These are phyloP conservation scores for Teratosphaeria epicoccoides DNA, from an alignment of 2,329 filamentous ascomycete species.

Conservation along the genomic window DNA sequence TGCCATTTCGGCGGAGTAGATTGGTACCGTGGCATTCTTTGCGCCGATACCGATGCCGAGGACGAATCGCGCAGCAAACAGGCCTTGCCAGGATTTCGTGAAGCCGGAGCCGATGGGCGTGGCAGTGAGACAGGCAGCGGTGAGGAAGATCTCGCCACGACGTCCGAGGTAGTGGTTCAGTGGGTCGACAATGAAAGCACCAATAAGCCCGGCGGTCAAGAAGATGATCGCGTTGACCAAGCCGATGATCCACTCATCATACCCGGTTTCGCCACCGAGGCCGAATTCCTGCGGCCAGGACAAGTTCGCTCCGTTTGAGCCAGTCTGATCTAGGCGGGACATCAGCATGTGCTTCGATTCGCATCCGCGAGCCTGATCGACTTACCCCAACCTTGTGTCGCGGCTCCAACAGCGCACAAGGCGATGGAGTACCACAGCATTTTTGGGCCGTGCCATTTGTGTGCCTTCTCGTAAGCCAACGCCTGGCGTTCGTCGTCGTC, in stretches of 20 bases:
- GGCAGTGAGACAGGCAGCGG: slow-evolving; percentile 25
- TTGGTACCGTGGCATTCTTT: slow-evolving; percentile 53
- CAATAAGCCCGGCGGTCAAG: slow-evolving; percentile 34
- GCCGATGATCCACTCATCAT: slow-evolving; percentile 18
- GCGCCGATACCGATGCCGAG: slow-evolving; percentile 48
- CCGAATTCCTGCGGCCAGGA: slow-evolving; percentile 23
- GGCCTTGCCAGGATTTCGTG: slow-evolving; percentile 28
- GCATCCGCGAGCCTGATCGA: slow-evolving; percentile 16
- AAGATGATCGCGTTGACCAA: slow-evolving; percentile 38
- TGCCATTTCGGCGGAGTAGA: slow-evolving; percentile 60
- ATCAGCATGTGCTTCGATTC: neutral
- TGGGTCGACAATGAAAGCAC: slow-evolving; percentile 45
- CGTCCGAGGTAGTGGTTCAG: slow-evolving; percentile 49
- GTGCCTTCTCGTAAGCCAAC: slow-evolving; percentile 35
- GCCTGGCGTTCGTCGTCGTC: slow-evolving; percentile 33
- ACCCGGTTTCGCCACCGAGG: slow-evolving; percentile 4
- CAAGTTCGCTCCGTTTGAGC: slow-evolving; percentile 25
- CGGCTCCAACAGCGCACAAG: slow-evolving; percentile 3
- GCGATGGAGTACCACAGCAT: slow-evolving; percentile 38
- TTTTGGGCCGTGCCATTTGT: slow-evolving; percentile 42
- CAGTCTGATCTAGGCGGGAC: slow-evolving; percentile 17
- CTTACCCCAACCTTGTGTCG: slow-evolving; percentile 41
- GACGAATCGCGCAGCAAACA: slow-evolving; percentile 53
- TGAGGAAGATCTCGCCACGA: slow-evolving; percentile 50
- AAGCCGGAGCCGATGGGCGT: slow-evolving; percentile 35